Conservation (phyloP, 2,329 filamentous ascomycete species). For the Neonectria ditissima region DNA sequence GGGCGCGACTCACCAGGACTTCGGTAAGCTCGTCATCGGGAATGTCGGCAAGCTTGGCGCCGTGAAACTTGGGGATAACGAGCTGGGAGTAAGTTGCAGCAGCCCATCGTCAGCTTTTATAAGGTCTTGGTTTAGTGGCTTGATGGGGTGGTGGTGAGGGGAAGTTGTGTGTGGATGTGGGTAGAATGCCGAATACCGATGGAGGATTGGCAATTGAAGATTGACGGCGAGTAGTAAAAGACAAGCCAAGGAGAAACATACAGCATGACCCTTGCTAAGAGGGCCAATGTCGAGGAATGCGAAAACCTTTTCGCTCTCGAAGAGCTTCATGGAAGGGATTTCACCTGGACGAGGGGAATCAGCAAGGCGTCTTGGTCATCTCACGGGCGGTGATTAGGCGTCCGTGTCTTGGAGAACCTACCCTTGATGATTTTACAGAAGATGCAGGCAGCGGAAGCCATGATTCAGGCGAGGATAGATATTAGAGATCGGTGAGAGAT, state of each 20-base stretch:
- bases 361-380: conserved; percentile 12
- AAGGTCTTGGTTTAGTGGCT: background rate
- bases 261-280: conserved; percentile 87
- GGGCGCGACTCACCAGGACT: conserved; percentile 71
- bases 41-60: conserved; percentile 90
- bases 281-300: conserved; percentile 98
- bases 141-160: conserved; percentile 5
- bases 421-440: conserved; percentile 99
- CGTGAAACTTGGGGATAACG: conserved; percentile 95
- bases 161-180: background rate
- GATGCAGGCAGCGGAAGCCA: conserved; percentile 71
- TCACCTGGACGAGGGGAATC: conserved; percentile 71
- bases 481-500: background rate
- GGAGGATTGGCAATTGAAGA: background rate
- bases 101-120: conserved; percentile 21
- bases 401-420: conserved; percentile 42
- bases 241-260: conserved; percentile 60
- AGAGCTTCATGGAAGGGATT: conserved; percentile 96
- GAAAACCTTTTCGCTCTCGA: conserved; percentile 91
- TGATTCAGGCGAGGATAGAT: background rate
- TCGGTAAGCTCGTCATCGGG: conserved; percentile 89
- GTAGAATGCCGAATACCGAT: background rate
- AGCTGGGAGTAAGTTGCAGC: conserved; percentile 67
- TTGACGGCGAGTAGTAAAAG: background rate
- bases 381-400: conserved; percentile 14